Base-by-base conservation (phyloP, 2,329 filamentous ascomycete species). In the Arachnopeziza araneosa region DNA sequence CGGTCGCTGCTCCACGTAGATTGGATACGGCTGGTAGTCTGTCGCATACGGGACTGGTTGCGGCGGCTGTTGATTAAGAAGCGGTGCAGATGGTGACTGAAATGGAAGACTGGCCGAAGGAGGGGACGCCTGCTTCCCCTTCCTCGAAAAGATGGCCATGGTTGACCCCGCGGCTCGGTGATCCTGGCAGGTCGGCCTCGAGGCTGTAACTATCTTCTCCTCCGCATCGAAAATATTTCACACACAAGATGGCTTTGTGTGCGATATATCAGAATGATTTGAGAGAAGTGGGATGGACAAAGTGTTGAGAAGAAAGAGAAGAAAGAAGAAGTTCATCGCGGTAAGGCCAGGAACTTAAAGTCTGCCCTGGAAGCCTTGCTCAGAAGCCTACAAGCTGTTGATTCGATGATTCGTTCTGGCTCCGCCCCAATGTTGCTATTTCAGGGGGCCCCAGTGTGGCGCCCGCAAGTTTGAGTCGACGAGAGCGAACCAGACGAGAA, bases 71-170 rank as follows among this genome's bases (percentile, higher is more conserved):
- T 53, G 55, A 30, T 57, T 50, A n/a, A 52, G 22, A 32, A 23
- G 55, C 36, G 56, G 17, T 26, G 57, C 24, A 50, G 56, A 59
- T 52, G 59, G 57, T 58, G 55, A 21, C 36, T 57, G 58, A 54
- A 52, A 10, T 54, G 60, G 36, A 44, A 44, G 10, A 12, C 10
- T 44, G 36, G 12, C 12, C 3, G 36, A 30, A 12, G 36, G 36
- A 44, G 36, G 12, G 4, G 36, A 62, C 44, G 65, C 54, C 54
- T 59, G 49, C 55, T 60, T 65, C 60, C 68, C 69, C 55, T 68
- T 67, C 61, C 64, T 63, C 19, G 67, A 59, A 56, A 71, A 71
- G 64, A 72, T 69, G 54, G 66, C 64, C 69, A 71, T 71, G 50
- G 26, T 57, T 55, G 53, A 59, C 26, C 19, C 44, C 24, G 21